Evolutionary conservation across 2,329 filamentous ascomycete genomes (phyloP), one percentile per base, ranked within the genome.

Genomic region (Penicillium sp.): DNA sequence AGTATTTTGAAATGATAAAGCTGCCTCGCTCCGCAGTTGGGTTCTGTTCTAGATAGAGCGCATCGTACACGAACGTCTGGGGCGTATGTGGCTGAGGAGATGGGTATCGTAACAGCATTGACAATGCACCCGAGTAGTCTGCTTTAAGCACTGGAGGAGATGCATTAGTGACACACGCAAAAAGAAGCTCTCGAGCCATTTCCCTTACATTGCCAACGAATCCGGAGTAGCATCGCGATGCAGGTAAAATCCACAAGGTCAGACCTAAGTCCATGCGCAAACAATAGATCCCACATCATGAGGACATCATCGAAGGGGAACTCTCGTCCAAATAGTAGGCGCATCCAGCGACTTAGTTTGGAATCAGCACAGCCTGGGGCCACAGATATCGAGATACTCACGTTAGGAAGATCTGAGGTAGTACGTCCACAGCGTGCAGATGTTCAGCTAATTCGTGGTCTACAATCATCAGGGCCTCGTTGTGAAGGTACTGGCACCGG

Each of bases 401-500:
- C 89, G 97, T 95, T 22, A 97, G 76, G 66, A 97, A 99, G 45
- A 99, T 92, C 64, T 99, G 94, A 1, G 94, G 94, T n/a, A 96
- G 75, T 55, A 99, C 86, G 54, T 96, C 92, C 42, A 96, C 86
- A 53, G 84, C 82, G 52, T 85, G 86, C 16, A 99, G 79, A 69
- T 97, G 92, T 22, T 79, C 78, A 13, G 90, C 87, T 25, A 97
- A 80, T 64, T 91, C 87, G n/a, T 89, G 86, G 66, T 97, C 94
- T 27, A 90, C 79, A 57, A 85, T 86, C 51, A 84, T 83, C 40
- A 99, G 76, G 46, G 89, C 85, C 25, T 88, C 82, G 63, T 95
- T 86, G 66, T 97, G 92, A 54, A 99, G 95, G 61, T 87, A 84
- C 64, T 87, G 85, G 73, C 92, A 96, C 66, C 91, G 85, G 59